Evolutionary conservation across 2,329 filamentous ascomycete genomes (phyloP).

Genomic region (Diaporthe humulicola): DNA sequence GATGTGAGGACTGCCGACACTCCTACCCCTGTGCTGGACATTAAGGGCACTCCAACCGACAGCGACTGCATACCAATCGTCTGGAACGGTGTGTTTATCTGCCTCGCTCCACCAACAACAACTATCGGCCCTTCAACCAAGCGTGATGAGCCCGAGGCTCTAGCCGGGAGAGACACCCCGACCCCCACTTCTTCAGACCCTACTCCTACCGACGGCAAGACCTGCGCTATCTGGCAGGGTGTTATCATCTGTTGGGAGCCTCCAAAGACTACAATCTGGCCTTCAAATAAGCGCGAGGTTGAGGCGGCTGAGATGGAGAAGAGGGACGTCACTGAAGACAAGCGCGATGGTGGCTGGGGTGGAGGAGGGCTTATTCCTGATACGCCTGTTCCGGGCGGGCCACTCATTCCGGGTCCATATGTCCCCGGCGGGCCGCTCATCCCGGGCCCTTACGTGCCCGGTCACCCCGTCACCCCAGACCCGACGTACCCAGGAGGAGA

Average conservation of each 20-base stretch:
- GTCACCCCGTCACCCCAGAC: constrained; percentile 43
- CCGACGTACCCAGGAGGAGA: constrained; percentile 48
- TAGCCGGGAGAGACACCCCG: constrained; percentile 6
- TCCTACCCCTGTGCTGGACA: not conserved
- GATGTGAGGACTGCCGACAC: constrained; percentile 10
- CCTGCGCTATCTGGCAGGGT: constrained; percentile 18
- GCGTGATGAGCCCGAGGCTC: not conserved
- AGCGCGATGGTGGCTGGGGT: constrained; percentile 11
- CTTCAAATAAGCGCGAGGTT: constrained; percentile 12
- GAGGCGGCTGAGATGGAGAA: constrained; percentile 2
- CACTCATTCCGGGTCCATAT: constrained; percentile 41
- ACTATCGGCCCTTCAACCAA: constrained; percentile 23
- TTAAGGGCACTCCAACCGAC: constrained; percentile 10
- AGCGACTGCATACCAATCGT: constrained; percentile 16
- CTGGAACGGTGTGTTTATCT: constrained; percentile 23
- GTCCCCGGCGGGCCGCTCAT: constrained; percentile 49
- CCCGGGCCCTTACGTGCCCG: constrained; percentile 46
- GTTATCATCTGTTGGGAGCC: constrained; percentile 24
- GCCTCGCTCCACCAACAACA: constrained; percentile 10
- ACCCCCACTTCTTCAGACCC: constrained; percentile 4
- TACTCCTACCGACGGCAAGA: constrained; percentile 4
- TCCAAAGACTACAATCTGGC: constrained; percentile 16
- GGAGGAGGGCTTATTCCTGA: constrained; percentile 25
- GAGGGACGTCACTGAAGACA: not conserved
- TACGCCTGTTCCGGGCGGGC: constrained; percentile 37